Percentiles rank a stretch among this genome's conserved stretches.
Evolutionary conservation across 2,329 filamentous ascomycete genomes (phyloP).

Genomic region (Calonectria crousiana): DNA sequence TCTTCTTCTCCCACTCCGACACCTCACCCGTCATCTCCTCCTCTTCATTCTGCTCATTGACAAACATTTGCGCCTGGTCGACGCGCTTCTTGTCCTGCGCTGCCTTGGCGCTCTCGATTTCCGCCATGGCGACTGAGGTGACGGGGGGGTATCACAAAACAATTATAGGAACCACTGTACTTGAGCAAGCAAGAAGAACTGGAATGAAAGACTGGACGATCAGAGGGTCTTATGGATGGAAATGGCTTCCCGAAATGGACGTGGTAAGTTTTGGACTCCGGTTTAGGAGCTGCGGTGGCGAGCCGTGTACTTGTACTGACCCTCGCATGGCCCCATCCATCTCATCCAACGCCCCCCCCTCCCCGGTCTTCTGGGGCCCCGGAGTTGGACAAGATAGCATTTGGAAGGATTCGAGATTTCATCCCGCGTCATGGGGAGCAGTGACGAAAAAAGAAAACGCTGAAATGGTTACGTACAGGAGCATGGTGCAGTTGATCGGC

Average conservation of each 20-base stretch:
- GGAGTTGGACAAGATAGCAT: slow-evolving; percentile 12
- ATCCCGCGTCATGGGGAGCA: not conserved
- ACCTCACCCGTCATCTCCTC: slow-evolving; percentile 25
- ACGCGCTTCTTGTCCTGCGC: slow-evolving; percentile 19
- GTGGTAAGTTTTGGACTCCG: slow-evolving; percentile 9
- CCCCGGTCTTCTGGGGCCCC: slow-evolving; percentile 23
- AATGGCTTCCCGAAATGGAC: not conserved
- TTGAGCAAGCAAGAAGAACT: not conserved
- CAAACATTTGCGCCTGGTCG: slow-evolving; percentile 17
- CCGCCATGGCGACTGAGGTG: slow-evolving; percentile 4
- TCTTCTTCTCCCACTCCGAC: slow-evolving; percentile 29
- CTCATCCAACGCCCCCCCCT: not conserved
- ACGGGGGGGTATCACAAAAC: not conserved
- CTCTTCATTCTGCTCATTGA: not conserved
- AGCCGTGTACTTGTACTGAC: slow-evolving; percentile 8
- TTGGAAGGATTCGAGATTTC: slow-evolving; percentile 9
- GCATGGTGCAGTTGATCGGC: not conserved
- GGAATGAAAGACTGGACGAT: not conserved
- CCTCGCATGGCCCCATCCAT: slow-evolving; percentile 8
- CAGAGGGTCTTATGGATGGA: slow-evolving; percentile 5
- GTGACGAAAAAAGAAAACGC: not conserved
- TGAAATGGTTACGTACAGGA: not conserved
- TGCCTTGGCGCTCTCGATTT: not conserved
- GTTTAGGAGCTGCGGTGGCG: slow-evolving; percentile 20
- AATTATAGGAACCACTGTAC: not conserved